phyloP scores from a whole-genome alignment of 139 green algal species.

The Chlamydomonas sp. region DNA sequence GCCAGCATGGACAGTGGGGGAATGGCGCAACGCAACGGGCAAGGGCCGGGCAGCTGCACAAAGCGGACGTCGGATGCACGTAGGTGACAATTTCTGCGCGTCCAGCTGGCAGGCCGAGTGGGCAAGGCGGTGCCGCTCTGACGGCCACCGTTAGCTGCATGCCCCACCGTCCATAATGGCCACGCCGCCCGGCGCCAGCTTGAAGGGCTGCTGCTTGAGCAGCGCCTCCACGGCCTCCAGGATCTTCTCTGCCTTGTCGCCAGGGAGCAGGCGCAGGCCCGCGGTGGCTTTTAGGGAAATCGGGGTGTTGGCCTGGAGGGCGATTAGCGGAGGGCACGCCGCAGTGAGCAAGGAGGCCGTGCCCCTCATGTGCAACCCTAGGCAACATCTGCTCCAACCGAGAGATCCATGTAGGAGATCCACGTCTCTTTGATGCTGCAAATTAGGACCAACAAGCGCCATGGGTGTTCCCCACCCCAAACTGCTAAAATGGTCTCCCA shows the following conservation, averaged over 20 bases:
- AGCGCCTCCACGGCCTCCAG: conserved; percentile 77
- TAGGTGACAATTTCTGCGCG: neutral
- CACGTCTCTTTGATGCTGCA: neutral
- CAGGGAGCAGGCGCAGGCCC: conserved; percentile 92
- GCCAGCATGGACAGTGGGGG: neutral
- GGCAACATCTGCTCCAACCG: neutral
- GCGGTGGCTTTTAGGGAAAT: conserved; percentile 94
- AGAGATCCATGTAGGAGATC: neutral
- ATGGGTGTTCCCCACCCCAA: no score
- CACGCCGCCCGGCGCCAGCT: conserved; percentile 57
- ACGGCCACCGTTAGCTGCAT: neutral
- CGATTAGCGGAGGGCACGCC: neutral
- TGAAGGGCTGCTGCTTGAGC: conserved; percentile 80
- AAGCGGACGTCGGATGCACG: neutral
- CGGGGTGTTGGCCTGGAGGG: conserved; percentile 69
- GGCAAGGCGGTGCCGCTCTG: no score
- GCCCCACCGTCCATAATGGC: conserved; percentile 76
- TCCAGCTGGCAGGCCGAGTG: no score
- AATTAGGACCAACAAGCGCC: no score
- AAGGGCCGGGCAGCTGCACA: neutral
- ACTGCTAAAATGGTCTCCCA: no score
- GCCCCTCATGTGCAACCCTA: neutral
- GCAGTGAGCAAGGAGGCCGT: neutral
- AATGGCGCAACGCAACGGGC: no score
- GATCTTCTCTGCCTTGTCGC: conserved; percentile 88